Percentiles rank a stretch among this genome's conserved stretches.
These are phyloP conservation scores for Phlyctochytrium planicorne DNA, from an alignment of 192 early-diverging fungal genomes.

Conservation along the genomic window DNA sequence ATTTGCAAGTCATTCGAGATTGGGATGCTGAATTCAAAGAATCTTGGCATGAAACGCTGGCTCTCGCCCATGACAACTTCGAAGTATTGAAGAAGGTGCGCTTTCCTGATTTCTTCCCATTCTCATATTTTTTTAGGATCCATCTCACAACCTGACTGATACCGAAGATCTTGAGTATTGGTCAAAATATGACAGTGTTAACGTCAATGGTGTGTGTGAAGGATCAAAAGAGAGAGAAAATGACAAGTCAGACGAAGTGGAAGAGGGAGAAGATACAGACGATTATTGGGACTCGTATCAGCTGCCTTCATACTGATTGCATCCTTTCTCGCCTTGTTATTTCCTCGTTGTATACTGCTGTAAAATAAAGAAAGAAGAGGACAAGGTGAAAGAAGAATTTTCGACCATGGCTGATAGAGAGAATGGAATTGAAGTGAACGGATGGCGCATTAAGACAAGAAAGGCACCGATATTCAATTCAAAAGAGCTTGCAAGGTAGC, in stretches of 20 bases:
- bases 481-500: constrained; percentile 50
- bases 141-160: no score
- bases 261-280: not conserved
- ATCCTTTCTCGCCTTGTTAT: no score
- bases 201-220: no score
- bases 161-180: not conserved
- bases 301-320: no score
- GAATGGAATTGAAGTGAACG: constrained; percentile 35
- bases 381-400: not conserved
- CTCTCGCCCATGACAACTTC: not conserved
- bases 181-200: not conserved
- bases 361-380: no score
- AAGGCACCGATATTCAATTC: constrained; percentile 63
- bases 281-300: not conserved
- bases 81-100: not conserved
- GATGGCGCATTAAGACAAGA: constrained; percentile 57
- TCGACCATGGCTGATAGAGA: not conserved
- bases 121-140: no score
- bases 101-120: no score
- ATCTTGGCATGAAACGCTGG: not conserved
- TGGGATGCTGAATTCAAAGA: not conserved
- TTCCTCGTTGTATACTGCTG: no score
- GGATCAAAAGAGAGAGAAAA: no score
- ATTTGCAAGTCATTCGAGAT: not conserved
- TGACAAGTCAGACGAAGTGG: not conserved